phyloP scores from a whole-genome alignment of 139 green algal genomes.

The Chlamydomonas incerta region DNA sequence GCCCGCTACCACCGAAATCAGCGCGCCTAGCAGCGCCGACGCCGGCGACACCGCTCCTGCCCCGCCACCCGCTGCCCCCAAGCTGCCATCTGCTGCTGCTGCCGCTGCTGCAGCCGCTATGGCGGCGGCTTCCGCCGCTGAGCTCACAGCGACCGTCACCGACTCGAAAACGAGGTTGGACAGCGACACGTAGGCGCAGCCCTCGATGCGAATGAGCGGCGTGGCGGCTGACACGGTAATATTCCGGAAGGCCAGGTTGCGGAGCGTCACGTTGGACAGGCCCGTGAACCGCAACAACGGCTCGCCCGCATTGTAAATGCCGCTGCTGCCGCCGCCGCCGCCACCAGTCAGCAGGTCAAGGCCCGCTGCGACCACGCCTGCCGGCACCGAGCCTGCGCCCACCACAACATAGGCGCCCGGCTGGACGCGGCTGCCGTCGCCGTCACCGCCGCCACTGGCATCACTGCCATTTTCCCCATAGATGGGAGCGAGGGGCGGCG shows the following conservation, averaged over 20 bases:
- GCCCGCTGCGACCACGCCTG: background rate
- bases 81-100: background rate
- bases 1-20: background rate
- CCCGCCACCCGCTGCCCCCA: background rate
- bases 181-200: slow-evolving; percentile 1
- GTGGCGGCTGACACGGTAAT: background rate
- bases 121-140: too few relatives aligned
- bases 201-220: slow-evolving; percentile 2
- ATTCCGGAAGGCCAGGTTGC: slow-evolving; percentile 20
- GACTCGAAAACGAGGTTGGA: background rate
- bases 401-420: too few relatives aligned
- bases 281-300: background rate
- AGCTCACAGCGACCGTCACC: background rate
- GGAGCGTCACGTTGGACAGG: background rate
- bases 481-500: too few relatives aligned
- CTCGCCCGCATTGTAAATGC: background rate
- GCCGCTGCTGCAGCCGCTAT: background rate
- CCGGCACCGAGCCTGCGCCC: too few relatives aligned
- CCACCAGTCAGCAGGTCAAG: background rate
- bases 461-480: too few relatives aligned
- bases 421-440: too few relatives aligned
- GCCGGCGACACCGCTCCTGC: too few relatives aligned
- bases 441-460: too few relatives aligned
- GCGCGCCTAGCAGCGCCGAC: too few relatives aligned
- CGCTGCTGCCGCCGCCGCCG: background rate